phyloP scores from a whole-genome alignment of 2,329 filamentous ascomycete species.

The Cyphellophora attinorum region DNA sequence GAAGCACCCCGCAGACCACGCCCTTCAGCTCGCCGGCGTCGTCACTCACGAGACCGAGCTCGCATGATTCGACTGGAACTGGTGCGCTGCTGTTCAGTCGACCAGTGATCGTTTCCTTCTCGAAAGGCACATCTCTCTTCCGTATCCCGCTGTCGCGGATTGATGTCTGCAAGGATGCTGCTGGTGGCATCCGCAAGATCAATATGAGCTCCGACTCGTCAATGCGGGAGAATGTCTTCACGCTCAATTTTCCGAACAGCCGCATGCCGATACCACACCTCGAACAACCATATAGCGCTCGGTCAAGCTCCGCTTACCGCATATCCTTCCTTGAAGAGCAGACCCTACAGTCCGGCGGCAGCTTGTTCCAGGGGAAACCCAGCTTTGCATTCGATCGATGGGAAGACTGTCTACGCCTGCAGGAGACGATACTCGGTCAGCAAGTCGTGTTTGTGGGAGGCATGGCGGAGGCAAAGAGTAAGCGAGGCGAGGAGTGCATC shows the following conservation, averaged over 20 bases:
- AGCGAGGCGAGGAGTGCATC: slow-evolving; percentile 35
- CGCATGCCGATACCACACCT: slow-evolving; percentile 31
- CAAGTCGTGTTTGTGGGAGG: slow-evolving; percentile 31
- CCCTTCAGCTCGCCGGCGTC: slow-evolving; percentile 20
- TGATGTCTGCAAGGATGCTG: slow-evolving; percentile 29
- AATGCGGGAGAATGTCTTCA: slow-evolving; percentile 24
- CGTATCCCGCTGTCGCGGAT: slow-evolving; percentile 29
- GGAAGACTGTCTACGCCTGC: slow-evolving; percentile 31
- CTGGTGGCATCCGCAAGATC: slow-evolving; percentile 25
- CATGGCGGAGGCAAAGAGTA: slow-evolving; percentile 33
- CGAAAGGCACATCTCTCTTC: slow-evolving; percentile 28
- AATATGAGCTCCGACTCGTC: slow-evolving; percentile 29
- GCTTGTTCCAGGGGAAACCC: slow-evolving; percentile 30
- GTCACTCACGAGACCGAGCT: slow-evolving; percentile 19
- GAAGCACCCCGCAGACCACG: slow-evolving; percentile 17
- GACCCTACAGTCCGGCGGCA: slow-evolving; percentile 28
- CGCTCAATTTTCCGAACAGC: slow-evolving; percentile 24
- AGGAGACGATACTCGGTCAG: slow-evolving; percentile 29
- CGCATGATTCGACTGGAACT: slow-evolving; percentile 18
- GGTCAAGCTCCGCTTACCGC: slow-evolving; percentile 24
- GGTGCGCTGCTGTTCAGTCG: slow-evolving; percentile 23
- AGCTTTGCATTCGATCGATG: slow-evolving; percentile 34
- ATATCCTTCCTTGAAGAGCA: slow-evolving; percentile 34
- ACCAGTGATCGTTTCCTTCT: slow-evolving; percentile 24
- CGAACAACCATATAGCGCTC: slow-evolving; percentile 29